Base-by-base conservation (phyloP, 2,329 filamentous ascomycete species). In the Mycocentrospora acerina region DNA sequence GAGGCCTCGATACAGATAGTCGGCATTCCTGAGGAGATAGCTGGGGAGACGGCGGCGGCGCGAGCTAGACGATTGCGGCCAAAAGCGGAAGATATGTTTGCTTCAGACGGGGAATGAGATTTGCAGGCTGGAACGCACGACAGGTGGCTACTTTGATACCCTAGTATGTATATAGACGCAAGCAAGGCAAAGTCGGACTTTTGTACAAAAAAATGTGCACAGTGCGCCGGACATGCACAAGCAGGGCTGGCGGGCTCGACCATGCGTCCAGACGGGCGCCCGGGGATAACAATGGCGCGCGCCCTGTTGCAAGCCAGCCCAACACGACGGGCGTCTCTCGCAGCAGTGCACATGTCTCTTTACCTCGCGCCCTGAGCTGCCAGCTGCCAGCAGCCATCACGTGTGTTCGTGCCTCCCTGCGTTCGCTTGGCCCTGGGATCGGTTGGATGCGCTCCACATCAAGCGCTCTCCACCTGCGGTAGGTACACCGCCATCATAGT, bases 1-100 rank as follows among this genome's bases (percentile, higher is more conserved):
- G 37, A 34, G 24, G 18, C n/a, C 10, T 27, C 33, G 24, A 7
- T 24, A 12, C 19, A 33, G 11, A 35, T 41, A 17, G 25, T 32
- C 13, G 14, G 34, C 8, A 46, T 37, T 10, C 27, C 16, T 16
- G 38, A 40, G 17, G 44, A 58, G 29, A 48, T 57, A 7, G 37
- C 57, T 12, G 59, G 57, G 25, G 64, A 68, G 48, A 62, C 62
- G 1, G 58, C 59, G 24, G 64, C 64, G 9, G 64, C 64, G 22
- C 57, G 63, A 29, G 64, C 64, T 45, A 54, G 60, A 5, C 47
- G 62, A 12, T 42, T 59, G 12, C 51, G 67, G 29, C 65, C 66
- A 6, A 63, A 52, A 32, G 66, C 66, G 5, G 64, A 66, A 41
- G 66, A 70, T 40, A 68, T 69, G 64, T 69, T 69, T 52, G 63